Conservation (phyloP, 1,139 yeast species). For the Candida sp. region DNA sequence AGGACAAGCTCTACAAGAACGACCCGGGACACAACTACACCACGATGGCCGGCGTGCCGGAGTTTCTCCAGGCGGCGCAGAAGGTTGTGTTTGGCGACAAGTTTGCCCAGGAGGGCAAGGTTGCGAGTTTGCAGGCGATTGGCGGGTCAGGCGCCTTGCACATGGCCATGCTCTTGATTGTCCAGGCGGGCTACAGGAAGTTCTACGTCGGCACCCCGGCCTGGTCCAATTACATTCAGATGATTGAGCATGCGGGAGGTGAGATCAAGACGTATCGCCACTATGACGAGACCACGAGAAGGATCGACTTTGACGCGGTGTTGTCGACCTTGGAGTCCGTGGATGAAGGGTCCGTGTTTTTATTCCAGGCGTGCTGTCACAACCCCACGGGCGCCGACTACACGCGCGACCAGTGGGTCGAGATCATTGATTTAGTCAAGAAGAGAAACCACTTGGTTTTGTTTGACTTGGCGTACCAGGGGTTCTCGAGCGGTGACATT, state of each 20-base stretch:
- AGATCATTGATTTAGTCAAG: conserved; percentile 64
- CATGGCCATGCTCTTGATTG: conserved; percentile 37
- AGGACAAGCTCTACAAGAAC: conserved; percentile 29
- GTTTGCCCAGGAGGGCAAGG: conserved; percentile 24
- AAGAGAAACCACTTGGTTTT: conserved; percentile 67
- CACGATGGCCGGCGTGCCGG: conserved; percentile 46
- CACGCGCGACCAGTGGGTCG: conserved; percentile 76
- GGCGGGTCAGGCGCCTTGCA: conserved; percentile 52
- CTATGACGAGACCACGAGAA: conserved; percentile 30
- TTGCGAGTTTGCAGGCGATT: conserved; percentile 45
- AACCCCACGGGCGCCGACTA: conserved; percentile 98
- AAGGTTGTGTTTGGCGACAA: conserved; percentile 37
- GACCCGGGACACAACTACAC: conserved; percentile 52
- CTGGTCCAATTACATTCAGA: conserved; percentile 46
- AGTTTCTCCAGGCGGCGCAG: conserved; percentile 39
- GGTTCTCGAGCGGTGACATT: conserved; percentile 69
- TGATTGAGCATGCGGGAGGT: conserved; percentile 38
- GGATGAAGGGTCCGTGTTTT: conserved; percentile 35
- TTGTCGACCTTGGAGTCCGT: conserved; percentile 32
- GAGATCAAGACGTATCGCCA: conserved; percentile 30
- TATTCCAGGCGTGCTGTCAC: conserved; percentile 95
- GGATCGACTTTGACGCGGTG: conserved; percentile 34
- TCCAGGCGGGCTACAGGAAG: conserved; percentile 28
- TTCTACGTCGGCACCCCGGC: conserved; percentile 44
- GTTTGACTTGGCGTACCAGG: conserved; percentile 95